Evolutionary conservation across 2,329 filamentous ascomycete genomes (phyloP), one percentile per base, ranked within the genome.

Genomic region (Monilinia fructigena): DNA sequence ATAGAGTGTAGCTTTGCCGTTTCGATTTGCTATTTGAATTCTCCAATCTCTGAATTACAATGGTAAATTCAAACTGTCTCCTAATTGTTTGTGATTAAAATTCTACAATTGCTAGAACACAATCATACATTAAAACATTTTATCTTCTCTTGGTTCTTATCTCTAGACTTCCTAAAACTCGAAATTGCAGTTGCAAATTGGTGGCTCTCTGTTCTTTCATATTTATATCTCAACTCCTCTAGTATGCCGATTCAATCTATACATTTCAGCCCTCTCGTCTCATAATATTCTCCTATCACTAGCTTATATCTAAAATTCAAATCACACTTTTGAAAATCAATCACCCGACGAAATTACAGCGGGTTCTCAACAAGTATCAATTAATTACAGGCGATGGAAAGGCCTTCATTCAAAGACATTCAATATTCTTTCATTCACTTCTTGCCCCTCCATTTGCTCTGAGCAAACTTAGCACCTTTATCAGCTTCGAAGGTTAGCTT

Each of bases 111-210:
- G 14, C 20, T 23, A 10, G 2, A 23, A 3, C 14, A 28, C 12
- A 28, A 23, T 26, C 16, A 1, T 12, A 12, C 8, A 50, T 20
- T 28, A 10, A 50, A 50, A 2, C 4, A 38, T 26, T 23, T 26
- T 26, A 60, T 18, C 28, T 14, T 20, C n/a, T 50, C 23, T n/a
- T 26, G 2, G n/a, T 60, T 60, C 12, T 18, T 8, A 23, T 26
- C 1, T 14, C 4, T 26, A 2, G 12, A 38, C 2, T 35, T 26
- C 2, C 10, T 2, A 6, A 1, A 7, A 6, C 11, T 23, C 11
- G 20, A 23, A 6, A 12, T 26, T 10, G 3, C 0, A 20, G 7
- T 50, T 5, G 12, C 26, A n/a, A 6, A 28, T 47, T 55, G 7
- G 31, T n/a, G 35, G 31, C 26, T n/a, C 20, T 59, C 18, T 31